phyloP scores from a whole-genome alignment of 192 early-diverging fungal genomes.

The Backusella morwellensis region DNA sequence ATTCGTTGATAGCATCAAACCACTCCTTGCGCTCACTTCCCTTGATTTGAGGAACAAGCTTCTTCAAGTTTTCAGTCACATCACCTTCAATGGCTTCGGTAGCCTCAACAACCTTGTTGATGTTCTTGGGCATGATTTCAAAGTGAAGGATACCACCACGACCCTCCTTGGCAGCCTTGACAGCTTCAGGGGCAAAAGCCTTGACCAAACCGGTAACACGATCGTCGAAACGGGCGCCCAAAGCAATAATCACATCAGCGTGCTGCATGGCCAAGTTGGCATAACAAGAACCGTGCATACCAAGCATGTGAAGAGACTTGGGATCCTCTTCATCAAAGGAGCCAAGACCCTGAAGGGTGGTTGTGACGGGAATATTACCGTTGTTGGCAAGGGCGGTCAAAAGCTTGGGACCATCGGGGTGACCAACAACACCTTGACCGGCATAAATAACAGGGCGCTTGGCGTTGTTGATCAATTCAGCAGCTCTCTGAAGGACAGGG shows the following conservation, averaged over 20 bases:
- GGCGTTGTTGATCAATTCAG: conserved; percentile 83
- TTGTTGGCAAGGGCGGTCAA: conserved; percentile 82
- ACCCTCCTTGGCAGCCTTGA: conserved; percentile 79
- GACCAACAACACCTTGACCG: conserved; percentile 86
- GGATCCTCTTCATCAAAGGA: conserved; percentile 92
- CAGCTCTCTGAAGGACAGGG: conserved; percentile 65
- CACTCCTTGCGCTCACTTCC: conserved; percentile 72
- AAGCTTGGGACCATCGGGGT: conserved; percentile 76
- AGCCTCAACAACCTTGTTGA: conserved; percentile 96
- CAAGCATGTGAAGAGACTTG: conserved; percentile 93
- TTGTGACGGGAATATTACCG: conserved; percentile 96
- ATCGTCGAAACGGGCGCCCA: conserved; percentile 98
- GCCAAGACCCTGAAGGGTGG: conserved; percentile 90
- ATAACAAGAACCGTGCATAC: conserved; percentile 98
- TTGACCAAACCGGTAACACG: conserved; percentile 92
- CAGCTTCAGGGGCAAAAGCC: conserved; percentile 91
- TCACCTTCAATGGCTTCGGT: conserved; percentile 94
- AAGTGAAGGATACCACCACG: conserved; percentile 98
- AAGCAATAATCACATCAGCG: conserved; percentile 91
- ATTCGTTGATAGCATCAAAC: conserved; percentile 77
- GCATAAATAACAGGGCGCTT: conserved; percentile 94
- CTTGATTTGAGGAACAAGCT: conserved; percentile 78
- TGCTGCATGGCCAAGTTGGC: conserved; percentile 98
- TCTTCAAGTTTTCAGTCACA: conserved; percentile 81
- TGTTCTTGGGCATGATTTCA: conserved; percentile 99